These are phyloP conservation scores for Chimonanthus praecox DNA, from an alignment of 164 flowering plant genomes.

Conservation along the genomic window DNA sequence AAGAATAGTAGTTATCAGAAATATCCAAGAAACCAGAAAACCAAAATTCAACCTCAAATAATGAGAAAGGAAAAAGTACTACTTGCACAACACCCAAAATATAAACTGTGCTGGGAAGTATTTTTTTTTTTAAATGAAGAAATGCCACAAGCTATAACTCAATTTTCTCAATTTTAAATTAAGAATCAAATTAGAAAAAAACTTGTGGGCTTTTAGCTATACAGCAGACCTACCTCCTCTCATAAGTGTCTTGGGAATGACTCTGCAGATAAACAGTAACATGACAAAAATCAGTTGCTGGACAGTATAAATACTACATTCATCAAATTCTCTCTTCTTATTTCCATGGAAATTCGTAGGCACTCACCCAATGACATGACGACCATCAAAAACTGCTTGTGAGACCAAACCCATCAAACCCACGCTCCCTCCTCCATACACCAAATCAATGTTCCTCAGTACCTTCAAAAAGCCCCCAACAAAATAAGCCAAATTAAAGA, in stretches of 20 bases:
- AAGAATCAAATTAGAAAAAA: not conserved
- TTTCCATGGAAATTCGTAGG: not conserved
- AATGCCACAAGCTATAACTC: not conserved
- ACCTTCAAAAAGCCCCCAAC: conserved; percentile 14
- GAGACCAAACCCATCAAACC: conserved; percentile 82
- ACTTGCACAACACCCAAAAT: not conserved
- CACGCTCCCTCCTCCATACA: conserved; percentile 74
- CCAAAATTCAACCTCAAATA: not conserved
- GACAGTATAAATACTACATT: not conserved
- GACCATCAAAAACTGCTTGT: conserved; percentile 73
- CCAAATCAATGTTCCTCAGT: conserved; percentile 56
- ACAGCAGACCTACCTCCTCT: conserved; percentile 84
- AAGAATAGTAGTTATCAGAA: not conserved
- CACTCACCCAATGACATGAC: conserved; percentile 72
- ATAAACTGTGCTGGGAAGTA: not conserved
- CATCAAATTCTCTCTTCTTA: not conserved
- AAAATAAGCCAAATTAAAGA: conserved; percentile 10
- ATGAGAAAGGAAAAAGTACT: not conserved
- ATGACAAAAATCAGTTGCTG: conserved; percentile 35
- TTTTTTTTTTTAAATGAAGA: not conserved
- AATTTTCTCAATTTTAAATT: not conserved
- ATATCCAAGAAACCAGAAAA: not conserved
- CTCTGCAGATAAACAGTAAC: conserved; percentile 61
- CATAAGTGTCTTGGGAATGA: conserved; percentile 96
- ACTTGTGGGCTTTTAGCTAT: conserved; percentile 23